Base-by-base conservation (phyloP, 352 stramenopile species). In the Phytophthora melonis region DNA sequence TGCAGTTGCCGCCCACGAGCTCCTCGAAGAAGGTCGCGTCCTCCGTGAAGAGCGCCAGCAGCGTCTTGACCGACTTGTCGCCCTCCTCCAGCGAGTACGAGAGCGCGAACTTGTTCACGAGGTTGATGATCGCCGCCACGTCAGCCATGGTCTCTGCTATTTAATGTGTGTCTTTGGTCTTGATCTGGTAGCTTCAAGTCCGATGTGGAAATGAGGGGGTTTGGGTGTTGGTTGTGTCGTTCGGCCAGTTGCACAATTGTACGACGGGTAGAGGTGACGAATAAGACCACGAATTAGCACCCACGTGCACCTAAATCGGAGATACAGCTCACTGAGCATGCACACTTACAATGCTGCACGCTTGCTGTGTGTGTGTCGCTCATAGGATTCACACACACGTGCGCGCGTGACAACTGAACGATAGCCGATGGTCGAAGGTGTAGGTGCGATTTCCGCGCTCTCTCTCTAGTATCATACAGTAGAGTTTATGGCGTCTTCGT, bases 71-170 rank as follows among this genome's bases (percentile, higher is more conserved):
- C 21, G 84, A 93, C 73, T 83, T 82, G 41, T 93, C 84, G n/a
- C 74, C 79, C 67, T 93, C 82, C 74, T 94, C 86, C 19, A 94
- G 80, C 78, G 87, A 93, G 75, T 93, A 96, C 54, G 82, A 74
- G 25, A 89, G 78, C 70, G 89, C 89, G 63, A 94, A 96, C 60
- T 75, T 81, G 82, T 96, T 96, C 41, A 96, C 83, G 71, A 96
- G 81, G 83, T 94, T 96, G 63, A 93, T 84, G 69, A 96, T 92
- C 18, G 89, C 80, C 27, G 78, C 79, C 65, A 91, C 78, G 56
- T 94, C 88, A 59, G 85, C 78, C 88, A 95, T 95, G 19, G 34
- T 79, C 32, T 75, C 58, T 52, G 9, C 43, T 19, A 7, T 18
- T 62, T 62, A 34, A 43, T 56, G 16, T 32, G 14, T 50, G 43